Percentiles rank a stretch among this genome's conserved stretches.
Conservation (phyloP, 2,329 filamentous ascomycete species). For the Fusarium nodosum region DNA sequence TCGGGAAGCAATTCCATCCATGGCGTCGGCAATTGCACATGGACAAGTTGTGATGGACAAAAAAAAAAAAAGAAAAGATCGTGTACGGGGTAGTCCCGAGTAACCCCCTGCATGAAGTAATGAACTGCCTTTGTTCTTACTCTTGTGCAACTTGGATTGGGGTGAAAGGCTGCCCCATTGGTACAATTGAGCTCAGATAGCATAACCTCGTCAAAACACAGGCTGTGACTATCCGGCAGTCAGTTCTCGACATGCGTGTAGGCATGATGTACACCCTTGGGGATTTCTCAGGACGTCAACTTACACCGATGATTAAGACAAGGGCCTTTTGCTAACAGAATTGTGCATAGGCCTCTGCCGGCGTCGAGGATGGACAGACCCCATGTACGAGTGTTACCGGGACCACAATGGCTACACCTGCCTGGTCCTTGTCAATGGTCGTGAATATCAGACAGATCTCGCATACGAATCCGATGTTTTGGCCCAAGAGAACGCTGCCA, state of each 20-base stretch:
- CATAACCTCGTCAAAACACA: conserved; percentile 4
- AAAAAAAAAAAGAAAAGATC: conserved; percentile 12
- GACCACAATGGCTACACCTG: conserved; percentile 84
- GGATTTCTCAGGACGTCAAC: background rate
- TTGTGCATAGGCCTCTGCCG: conserved; percentile 83
- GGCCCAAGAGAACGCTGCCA: conserved; percentile 93
- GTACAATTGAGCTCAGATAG: conserved; percentile 14
- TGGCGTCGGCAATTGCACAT: conserved; percentile 38
- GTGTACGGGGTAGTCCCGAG: conserved; percentile 21
- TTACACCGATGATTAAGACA: background rate
- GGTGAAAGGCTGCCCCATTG: conserved; percentile 1
- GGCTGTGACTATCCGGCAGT: background rate
- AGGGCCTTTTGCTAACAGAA: conserved; percentile 53
- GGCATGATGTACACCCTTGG: background rate
- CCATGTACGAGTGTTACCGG: conserved; percentile 86
- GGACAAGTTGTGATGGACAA: conserved; percentile 11
- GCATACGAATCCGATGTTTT: conserved; percentile 85
- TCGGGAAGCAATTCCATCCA: conserved; percentile 34
- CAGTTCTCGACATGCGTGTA: background rate
- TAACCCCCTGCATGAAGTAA: conserved; percentile 32
- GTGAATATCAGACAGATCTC: conserved; percentile 93
- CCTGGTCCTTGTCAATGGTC: conserved; percentile 93
- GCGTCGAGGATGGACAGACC: conserved; percentile 93
- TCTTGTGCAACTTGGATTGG: conserved; percentile 12
- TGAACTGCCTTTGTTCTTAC: conserved; percentile 20